Percentiles rank a stretch among this genome's conserved stretches.
Evolutionary conservation across 2,329 filamentous ascomycete genomes (phyloP).

Genomic region (Phaeosphaeria sp.): DNA sequence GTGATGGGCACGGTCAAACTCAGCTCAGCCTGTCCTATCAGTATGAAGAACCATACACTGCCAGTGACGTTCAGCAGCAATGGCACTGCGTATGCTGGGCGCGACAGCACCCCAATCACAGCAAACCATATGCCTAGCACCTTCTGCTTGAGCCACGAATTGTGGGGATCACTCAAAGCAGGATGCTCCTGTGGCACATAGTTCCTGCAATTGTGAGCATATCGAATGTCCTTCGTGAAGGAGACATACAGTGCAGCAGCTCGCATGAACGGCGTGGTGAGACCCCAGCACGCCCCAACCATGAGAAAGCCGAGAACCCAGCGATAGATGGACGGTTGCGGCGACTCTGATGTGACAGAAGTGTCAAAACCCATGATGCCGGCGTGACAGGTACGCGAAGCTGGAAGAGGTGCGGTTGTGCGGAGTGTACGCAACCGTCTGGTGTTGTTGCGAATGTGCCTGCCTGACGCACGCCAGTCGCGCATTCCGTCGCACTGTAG

Average conservation of each 20-base stretch:
- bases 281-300: constrained; percentile 90
- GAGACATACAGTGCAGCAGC: constrained; percentile 70
- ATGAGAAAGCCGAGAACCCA: constrained; percentile 89
- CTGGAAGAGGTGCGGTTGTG: background rate
- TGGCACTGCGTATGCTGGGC: constrained; percentile 84
- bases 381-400: background rate
- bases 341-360: constrained; percentile 29
- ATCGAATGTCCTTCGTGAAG: background rate
- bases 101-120: constrained; percentile 77
- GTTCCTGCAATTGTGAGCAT: constrained; percentile 43
- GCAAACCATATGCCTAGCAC: constrained; percentile 73
- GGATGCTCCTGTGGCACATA: constrained; percentile 64
- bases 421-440: background rate
- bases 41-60: constrained; percentile 93
- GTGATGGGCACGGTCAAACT: constrained; percentile 94
- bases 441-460: background rate
- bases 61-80: constrained; percentile 88
- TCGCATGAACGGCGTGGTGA: constrained; percentile 89
- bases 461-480: background rate
- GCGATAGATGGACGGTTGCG: constrained; percentile 66
- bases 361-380: constrained; percentile 40
- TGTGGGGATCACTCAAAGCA: constrained; percentile 43
- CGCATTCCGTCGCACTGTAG: background rate
- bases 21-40: constrained; percentile 91
- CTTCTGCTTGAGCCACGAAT: constrained; percentile 68